phyloP scores from a whole-genome alignment of 345 rosid species.

The Euphorbia tirucalli region DNA sequence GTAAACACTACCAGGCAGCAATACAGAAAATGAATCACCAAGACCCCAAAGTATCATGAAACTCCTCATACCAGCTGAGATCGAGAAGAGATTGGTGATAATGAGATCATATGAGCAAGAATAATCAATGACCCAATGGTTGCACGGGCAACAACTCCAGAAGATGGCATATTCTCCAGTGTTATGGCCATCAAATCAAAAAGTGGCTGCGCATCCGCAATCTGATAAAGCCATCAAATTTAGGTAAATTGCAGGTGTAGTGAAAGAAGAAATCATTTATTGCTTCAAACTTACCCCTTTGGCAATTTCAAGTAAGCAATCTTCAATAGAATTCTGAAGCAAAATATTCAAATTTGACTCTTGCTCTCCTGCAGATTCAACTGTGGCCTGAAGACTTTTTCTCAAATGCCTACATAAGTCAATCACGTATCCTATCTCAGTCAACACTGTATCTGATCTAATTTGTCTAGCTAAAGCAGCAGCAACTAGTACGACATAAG shows the following conservation, averaged over 20 bases:
- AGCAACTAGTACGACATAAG: slow-evolving; percentile 66
- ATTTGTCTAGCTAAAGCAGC: slow-evolving; percentile 74
- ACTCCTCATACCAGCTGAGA: slow-evolving; percentile 57
- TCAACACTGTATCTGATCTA: slow-evolving; percentile 55
- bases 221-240: slow-evolving; percentile 30
- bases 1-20: neutral
- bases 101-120: slow-evolving; percentile 77
- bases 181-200: slow-evolving; percentile 81
- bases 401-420: slow-evolving; percentile 94
- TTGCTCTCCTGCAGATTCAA: slow-evolving; percentile 62
- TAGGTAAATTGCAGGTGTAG: slow-evolving; percentile 9
- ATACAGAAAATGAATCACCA: neutral
- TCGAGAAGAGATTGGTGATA: slow-evolving; percentile 49
- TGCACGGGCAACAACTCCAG: slow-evolving; percentile 73
- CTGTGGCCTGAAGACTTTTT: slow-evolving; percentile 78
- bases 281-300: slow-evolving; percentile 55
- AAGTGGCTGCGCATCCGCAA: slow-evolving; percentile 58
- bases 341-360: slow-evolving; percentile 56
- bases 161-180: slow-evolving; percentile 77
- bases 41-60: neutral
- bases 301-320: slow-evolving; percentile 85
- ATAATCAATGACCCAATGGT: slow-evolving; percentile 71
- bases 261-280: slow-evolving; percentile 5
- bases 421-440: slow-evolving; percentile 74
- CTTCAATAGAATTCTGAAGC: slow-evolving; percentile 88